Evolutionary conservation across 495 filamentous ascomycete genomes (phyloP), one percentile per base, ranked within the genome.

Genomic region (Penicillium verhagenii): DNA sequence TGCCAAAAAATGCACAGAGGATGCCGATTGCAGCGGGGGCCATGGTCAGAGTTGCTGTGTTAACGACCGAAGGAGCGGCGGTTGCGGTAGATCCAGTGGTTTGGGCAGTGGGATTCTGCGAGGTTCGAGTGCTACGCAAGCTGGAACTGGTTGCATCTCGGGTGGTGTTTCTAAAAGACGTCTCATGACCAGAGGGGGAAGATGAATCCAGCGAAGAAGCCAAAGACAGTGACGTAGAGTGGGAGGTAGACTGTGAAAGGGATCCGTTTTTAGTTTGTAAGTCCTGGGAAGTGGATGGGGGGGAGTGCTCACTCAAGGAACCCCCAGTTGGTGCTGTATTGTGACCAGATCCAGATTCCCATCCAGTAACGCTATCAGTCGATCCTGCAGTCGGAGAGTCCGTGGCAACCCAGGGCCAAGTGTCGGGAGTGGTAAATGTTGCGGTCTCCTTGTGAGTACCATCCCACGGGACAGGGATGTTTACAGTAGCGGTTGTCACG

Each of bases 331-430:
- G 76, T 49, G 77, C 73, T 59, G 77, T 60, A 49, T 74, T 57
- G 38, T 87, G 90, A 54, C 89, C 86, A 44, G 82, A 81, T 45
- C 81, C 76, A 35, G 86, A 86, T 46, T 86, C 81, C 89, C 88
- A 95, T 20, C 87, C 89, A 57, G 74, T 80, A 16, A 88, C 85
- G 13, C 89, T 74, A 45, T 81, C 77, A 24, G 77, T 74, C 49
- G 78, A 72, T 7, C 67, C 67, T 6, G 60, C 65, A 16, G 37
- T 13, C 10, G 80, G 65, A 5, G 77, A 71, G 10, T 67, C 72
- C 8, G 72, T 65, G 16, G 78, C 64, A 14, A 83, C 73, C 83
- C 85, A 90, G 23, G 86, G 86, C 72, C 82, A 89, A 39, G 79
- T 73, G 43, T 75, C 77, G 35, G 82, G 83, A 26, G 78, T 79